A percentile compares a stretch with the other conserved stretches of the same genome.
Conservation (phyloP, 768 basidiomycete genomes). For the Chalciporus chontae region DNA sequence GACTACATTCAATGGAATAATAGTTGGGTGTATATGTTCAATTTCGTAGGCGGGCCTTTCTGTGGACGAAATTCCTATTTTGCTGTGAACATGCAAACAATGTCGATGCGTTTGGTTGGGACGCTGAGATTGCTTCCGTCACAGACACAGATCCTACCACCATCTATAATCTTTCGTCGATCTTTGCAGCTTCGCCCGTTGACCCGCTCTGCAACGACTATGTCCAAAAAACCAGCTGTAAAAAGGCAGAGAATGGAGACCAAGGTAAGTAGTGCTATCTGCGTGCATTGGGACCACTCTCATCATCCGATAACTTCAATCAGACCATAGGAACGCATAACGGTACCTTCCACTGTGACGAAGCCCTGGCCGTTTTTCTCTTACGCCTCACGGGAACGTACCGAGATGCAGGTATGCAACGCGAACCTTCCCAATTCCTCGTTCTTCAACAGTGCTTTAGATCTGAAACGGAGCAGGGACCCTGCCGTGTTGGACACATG, state of each 20-base stretch:
- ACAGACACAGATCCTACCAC: background rate
- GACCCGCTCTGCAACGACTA: background rate
- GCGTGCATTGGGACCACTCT: background rate
- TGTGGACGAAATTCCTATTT: too few relatives aligned
- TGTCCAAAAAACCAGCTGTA: constrained; percentile 26
- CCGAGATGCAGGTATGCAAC: constrained; percentile 62
- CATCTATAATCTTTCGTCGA: background rate
- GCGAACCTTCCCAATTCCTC: background rate
- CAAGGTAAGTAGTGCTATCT: constrained; percentile 28
- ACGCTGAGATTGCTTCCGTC: background rate
- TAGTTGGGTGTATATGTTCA: constrained; percentile 23
- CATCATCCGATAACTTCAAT: background rate
- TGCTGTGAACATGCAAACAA: too few relatives aligned
- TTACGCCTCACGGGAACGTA: constrained; percentile 75
- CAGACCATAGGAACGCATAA: constrained; percentile 92
- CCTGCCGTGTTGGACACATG: constrained; percentile 69
- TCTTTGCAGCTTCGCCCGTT: background rate
- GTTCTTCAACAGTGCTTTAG: constrained; percentile 29
- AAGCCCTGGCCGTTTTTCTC: constrained; percentile 91
- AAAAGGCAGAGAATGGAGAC: constrained; percentile 46
- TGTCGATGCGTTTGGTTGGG: background rate
- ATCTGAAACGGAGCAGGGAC: constrained; percentile 71
- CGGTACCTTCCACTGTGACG: constrained; percentile 96
- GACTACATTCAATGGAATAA: constrained; percentile 11
- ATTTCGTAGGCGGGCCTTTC: background rate